Percentiles rank a stretch among this genome's conserved stretches.
These are phyloP conservation scores for Spongospora subterranea DNA, from an alignment of 208 protist genomes.

Conservation along the genomic window DNA sequence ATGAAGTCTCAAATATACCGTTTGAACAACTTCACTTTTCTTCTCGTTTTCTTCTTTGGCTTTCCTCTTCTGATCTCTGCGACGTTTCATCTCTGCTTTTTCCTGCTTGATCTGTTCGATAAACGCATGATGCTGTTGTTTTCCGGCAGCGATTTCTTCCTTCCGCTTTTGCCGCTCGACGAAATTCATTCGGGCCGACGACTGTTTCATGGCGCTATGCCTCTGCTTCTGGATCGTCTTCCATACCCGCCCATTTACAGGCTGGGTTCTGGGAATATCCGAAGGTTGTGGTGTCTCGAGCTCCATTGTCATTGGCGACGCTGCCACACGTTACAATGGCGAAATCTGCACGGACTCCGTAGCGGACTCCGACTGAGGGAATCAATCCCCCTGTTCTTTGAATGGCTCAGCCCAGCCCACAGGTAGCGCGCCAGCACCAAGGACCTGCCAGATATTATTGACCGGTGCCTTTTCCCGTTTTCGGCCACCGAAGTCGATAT, in stretches of 20 bases:
- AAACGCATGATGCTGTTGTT: not conserved
- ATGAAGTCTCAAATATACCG: not conserved
- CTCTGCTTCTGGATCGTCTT: slow-evolving; percentile 45
- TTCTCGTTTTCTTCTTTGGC: slow-evolving; percentile 60
- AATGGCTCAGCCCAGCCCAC: too few species aligned
- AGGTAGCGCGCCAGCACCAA: too few species aligned
- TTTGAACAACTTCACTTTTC: slow-evolving; percentile 31
- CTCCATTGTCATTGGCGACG: not conserved
- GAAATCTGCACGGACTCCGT: not conserved
- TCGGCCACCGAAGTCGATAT: too few species aligned
- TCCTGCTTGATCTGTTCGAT: not conserved
- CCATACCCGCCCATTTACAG: slow-evolving; percentile 37
- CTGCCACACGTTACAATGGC: not conserved
- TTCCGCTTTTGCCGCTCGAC: not conserved
- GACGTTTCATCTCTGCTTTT: slow-evolving; percentile 9
- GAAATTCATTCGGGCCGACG: not conserved
- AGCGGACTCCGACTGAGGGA: too few species aligned
- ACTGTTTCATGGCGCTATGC: not conserved
- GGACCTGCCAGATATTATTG: too few species aligned
- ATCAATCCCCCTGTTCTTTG: too few species aligned
- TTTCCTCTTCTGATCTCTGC: slow-evolving; percentile 3
- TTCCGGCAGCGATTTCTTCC: not conserved
- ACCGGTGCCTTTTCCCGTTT: too few species aligned
- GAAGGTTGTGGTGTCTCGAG: not conserved
- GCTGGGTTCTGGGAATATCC: not conserved